phyloP scores from a whole-genome alignment of 2,329 filamentous ascomycete genomes.

The Ambrosiella cleistominuta region DNA sequence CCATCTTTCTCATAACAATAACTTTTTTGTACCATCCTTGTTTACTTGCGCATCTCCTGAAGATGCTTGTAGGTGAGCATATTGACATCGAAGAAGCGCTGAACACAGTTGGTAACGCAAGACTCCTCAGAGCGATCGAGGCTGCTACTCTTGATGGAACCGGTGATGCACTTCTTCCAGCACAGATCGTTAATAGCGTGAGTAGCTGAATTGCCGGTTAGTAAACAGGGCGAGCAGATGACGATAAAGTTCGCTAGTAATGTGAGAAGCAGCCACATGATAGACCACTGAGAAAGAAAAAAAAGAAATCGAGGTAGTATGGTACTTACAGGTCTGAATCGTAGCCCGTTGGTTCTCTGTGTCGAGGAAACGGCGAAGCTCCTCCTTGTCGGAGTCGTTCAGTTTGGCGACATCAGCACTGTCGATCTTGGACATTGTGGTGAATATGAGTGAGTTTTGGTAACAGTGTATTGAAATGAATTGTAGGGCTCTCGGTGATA shows the following conservation, averaged over 20 bases:
- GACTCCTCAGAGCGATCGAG: constrained; percentile 63
- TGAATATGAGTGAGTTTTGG: not conserved
- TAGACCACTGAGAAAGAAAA: not conserved
- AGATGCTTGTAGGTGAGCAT: constrained; percentile 71
- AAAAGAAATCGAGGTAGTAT: too few relatives aligned
- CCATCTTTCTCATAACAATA: not conserved
- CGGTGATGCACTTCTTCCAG: constrained; percentile 85
- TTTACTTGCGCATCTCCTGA: constrained; percentile 34
- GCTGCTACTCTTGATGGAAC: constrained; percentile 50
- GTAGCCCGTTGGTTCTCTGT: constrained; percentile 76
- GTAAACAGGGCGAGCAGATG: not conserved
- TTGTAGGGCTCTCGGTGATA: not conserved
- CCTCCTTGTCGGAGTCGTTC: constrained; percentile 64
- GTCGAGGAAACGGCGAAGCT: constrained; percentile 70
- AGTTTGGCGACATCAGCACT: constrained; percentile 55
- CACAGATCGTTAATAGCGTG: constrained; percentile 53
- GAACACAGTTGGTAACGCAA: constrained; percentile 84
- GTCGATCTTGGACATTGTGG: constrained; percentile 20
- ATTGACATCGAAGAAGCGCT: constrained; percentile 83
- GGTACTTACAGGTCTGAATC: constrained; percentile 38
- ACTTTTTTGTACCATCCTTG: not conserved
- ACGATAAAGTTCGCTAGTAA: not conserved
- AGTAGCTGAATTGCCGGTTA: constrained; percentile 24
- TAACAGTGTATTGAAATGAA: not conserved
- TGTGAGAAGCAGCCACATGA: not conserved